Evolutionary conservation across 2,329 filamentous ascomycete species (phyloP), one percentile per base, ranked within the genome.

Genomic region (Ustilaginoidea virens): DNA sequence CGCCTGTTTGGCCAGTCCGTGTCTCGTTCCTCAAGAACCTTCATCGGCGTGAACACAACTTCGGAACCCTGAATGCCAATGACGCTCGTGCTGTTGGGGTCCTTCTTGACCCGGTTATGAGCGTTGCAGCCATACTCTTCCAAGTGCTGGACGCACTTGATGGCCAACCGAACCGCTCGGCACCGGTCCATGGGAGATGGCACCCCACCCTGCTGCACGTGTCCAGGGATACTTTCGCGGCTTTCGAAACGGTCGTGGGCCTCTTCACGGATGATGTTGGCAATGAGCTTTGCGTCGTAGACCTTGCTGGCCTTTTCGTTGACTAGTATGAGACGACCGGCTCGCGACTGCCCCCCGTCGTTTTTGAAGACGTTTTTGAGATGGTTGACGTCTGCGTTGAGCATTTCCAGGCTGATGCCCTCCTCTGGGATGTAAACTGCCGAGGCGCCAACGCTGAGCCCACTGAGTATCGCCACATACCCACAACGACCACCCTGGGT

Each of bases 361-460:
- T 77, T 69, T 10, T 68, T 62, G 56, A 98, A 98, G 32, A 82
- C 78, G 11, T 87, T 65, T 39, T 87, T 83, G 21, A 98, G 66
- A 49, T 92, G 80, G 35, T 79, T 74, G 43, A 98, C 93, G 46
- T 98, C 90, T 5, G 75, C 69, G 24, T 83, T 78, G 5, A 98
- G 71, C 80, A 92, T 96, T 45, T 87, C 80, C 32, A 98, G 74
- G 49, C 77, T 80, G 55, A 98, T 82, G 5, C 90, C 90, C 55
- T 98, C 85, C 55, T 98, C 90, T 1, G 90, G 90, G 5, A 87
- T 96, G 56, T 98, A 98, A 9, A 96, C 86, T 1, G 87, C 86
- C 10, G 80, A 68, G 7, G 90, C 90, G 31, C 90, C 90, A 11
- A 96, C 83, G n/a, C 78, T 74, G 10, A 98, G 71, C 28, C 87